Evolutionary conservation across 192 early-diverging fungal species (phyloP).

Genomic region (Coemansia sp.): DNA sequence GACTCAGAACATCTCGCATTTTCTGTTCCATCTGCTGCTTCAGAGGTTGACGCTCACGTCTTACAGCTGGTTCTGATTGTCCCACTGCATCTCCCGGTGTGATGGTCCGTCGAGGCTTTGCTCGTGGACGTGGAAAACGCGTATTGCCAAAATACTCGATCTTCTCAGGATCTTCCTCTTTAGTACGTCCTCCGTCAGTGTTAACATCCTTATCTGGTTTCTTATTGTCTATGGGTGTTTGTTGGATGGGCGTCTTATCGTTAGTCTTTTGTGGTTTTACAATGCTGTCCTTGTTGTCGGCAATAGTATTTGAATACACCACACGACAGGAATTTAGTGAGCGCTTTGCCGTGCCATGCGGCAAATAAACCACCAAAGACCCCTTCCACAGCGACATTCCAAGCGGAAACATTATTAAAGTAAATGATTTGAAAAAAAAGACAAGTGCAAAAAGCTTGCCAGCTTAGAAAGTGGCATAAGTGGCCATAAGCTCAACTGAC

Average conservation of each 20-base stretch:
- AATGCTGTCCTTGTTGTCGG: neutral
- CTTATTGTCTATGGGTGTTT: constrained; percentile 5
- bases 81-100: constrained; percentile 51
- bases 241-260: neutral
- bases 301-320: neutral
- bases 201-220: neutral
- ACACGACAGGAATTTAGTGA: constrained; percentile 2
- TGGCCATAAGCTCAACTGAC: constrained; percentile 5
- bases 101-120: constrained; percentile 49
- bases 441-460: neutral
- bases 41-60: constrained; percentile 15
- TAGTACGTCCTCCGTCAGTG: neutral
- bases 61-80: constrained; percentile 32
- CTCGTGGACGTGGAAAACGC: constrained; percentile 42
- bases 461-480: too few species aligned
- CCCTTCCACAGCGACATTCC: neutral
- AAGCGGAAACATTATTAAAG: neutral
- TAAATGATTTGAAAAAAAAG: neutral
- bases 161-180: constrained; percentile 14
- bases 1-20: constrained; percentile 43
- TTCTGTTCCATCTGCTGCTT: constrained; percentile 29
- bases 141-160: constrained; percentile 56
- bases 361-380: neutral
- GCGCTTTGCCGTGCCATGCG: neutral
- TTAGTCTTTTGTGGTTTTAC: constrained; percentile 1